A percentile compares a stretch with the other conserved stretches of the same genome.
phyloP scores from a whole-genome alignment of 2,329 filamentous ascomycete genomes.

The Cladosporium velox region DNA sequence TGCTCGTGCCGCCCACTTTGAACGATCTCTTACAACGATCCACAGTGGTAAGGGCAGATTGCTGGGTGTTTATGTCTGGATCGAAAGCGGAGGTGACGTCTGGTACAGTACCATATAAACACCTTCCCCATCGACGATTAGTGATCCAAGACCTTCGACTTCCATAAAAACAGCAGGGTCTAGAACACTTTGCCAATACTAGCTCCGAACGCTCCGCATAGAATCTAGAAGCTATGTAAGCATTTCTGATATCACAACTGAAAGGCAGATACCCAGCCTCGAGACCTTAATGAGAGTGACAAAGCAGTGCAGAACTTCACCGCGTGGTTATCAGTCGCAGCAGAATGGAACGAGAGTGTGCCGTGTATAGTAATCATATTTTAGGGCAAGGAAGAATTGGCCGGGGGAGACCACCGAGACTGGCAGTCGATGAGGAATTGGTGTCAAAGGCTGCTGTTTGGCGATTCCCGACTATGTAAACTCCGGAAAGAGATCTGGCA shows the following conservation, averaged over 20 bases:
- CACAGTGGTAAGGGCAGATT: background rate
- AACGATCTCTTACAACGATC: no score
- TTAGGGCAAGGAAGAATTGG: background rate
- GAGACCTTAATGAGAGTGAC: background rate
- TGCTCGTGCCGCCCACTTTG: background rate
- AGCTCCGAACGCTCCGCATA: background rate
- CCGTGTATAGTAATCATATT: background rate
- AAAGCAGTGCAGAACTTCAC: background rate
- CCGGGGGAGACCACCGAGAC: background rate
- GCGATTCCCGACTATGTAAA: background rate
- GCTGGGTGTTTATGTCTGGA: no score
- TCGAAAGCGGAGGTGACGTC: background rate
- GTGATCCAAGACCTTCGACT: background rate
- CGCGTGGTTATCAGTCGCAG: background rate
- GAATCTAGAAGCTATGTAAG: background rate
- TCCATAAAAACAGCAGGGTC: background rate
- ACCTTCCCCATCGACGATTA: background rate
- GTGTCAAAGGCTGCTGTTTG: no score
- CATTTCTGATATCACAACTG: background rate
- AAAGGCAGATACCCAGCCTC: background rate
- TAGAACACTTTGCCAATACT: no score
- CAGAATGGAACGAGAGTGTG: background rate
- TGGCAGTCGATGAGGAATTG: no score
- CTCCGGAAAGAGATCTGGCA: background rate
- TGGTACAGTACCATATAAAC: background rate